Base-by-base conservation (phyloP, 2,329 filamentous ascomycete species). In the Epichloe gansuensis region DNA sequence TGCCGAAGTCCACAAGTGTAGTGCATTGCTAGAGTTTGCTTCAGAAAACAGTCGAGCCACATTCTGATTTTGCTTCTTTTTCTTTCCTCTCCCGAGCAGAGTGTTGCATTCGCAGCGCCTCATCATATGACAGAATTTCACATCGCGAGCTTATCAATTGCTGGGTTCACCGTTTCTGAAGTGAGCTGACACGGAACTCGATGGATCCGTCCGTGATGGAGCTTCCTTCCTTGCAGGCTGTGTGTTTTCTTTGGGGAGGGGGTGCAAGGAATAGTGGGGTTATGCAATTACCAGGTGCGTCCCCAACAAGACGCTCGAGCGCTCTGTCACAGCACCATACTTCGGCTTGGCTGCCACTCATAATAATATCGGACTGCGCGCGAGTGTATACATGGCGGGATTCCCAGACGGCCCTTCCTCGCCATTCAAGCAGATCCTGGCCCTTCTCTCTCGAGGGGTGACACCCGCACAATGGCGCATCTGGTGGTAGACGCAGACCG, bases 251-350 rank as follows among this genome's bases (percentile, higher is more conserved):
- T 3, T 5, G 4, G 6, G 23, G 9, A 3, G 6, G 23, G 38
- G 5, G 58, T 61, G 58, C 55, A 54, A n/a, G 5, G 17, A 17
- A 17, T 60, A 61, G 12, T 47, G 56, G 50, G 52, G 59, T 52
- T 60, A 61, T 61, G 52, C 54, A 58, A 50, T 43, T 51, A 34
- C 3, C 11, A 31, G 37, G 42, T 11, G 28, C 28, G 9, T 31
- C 28, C 28, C 8, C 28, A 31, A 31, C 9, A 31, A 11, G 28
- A 31, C 28, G 28, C 3, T 31, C 28, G 17, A 21, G 17, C 17
- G 38, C 38, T 41, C 15, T 15, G 15, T 41, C 38, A 17, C 15
- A 17, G 5, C 15, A 41, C 38, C 7, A 31, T 11, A 11, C 23
- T 23, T 31, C 3, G 31, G 3, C 31, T 11, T 31, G 9, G 3